Conservation (phyloP, 352 stramenopile genomes). For the Phytophthora kernoviae region DNA sequence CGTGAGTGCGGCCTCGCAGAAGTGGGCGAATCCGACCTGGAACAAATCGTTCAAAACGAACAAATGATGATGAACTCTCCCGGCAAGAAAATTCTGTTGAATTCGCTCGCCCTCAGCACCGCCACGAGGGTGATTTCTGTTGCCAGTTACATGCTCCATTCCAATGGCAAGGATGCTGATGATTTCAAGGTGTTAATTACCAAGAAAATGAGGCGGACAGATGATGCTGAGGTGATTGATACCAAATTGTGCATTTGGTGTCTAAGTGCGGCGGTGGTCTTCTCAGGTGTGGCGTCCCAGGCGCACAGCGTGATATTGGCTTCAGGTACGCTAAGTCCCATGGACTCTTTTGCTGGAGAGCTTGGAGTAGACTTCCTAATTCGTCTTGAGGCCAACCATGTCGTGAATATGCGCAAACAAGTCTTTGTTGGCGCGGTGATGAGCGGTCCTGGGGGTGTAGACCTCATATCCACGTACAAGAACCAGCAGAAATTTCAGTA, state of each 20-base stretch:
- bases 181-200: conserved; percentile 75
- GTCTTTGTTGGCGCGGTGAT: conserved; percentile 75
- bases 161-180: conserved; percentile 75
- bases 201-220: conserved; percentile 26
- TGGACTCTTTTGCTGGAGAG: conserved; percentile 87
- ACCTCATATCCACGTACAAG: conserved; percentile 73
- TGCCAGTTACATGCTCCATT: conserved; percentile 72
- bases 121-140: conserved; percentile 62
- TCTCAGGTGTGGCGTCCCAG: conserved; percentile 61
- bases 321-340: conserved; percentile 79
- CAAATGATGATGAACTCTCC: conserved; percentile 16
- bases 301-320: conserved; percentile 76
- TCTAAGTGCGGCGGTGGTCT: conserved; percentile 77
- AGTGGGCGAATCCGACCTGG: conserved; percentile 12
- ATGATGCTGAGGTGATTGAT: conserved; percentile 44
- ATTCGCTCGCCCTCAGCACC: conserved; percentile 55
- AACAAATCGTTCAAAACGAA: conserved; percentile 24
- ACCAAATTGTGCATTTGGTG: conserved; percentile 85
- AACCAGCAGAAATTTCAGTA: conserved; percentile 84
- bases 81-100: conserved; percentile 40
- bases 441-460: conserved; percentile 59
- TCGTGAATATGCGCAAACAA: conserved; percentile 83
- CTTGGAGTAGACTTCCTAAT: conserved; percentile 83
- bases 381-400: conserved; percentile 80
- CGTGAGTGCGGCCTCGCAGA: conserved; percentile 33